Conservation (phyloP, 805 yeast species). For the Saccharomycopsis javanensis region DNA sequence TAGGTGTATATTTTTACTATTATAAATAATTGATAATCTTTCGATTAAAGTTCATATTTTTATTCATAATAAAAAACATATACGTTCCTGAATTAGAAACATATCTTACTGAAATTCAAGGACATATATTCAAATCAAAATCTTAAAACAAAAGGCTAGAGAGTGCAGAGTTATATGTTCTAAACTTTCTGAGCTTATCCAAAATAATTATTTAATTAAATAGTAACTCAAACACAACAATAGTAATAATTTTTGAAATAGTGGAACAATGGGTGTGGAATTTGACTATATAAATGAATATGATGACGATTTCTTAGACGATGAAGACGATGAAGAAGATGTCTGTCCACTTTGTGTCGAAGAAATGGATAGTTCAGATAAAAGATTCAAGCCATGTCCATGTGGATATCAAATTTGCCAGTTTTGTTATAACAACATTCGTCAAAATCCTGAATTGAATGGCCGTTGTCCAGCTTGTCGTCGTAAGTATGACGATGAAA, state of each 20-base stretch:
- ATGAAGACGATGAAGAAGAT: conserved; percentile 23
- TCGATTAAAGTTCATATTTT: too few species aligned
- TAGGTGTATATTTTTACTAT: background rate
- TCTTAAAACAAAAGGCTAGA: too few species aligned
- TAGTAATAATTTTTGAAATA: background rate
- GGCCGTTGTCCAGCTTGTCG: conserved; percentile 98
- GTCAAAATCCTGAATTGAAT: conserved; percentile 89
- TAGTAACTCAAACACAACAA: background rate
- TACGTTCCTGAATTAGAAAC: too few species aligned
- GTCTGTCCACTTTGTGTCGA: conserved; percentile 89
- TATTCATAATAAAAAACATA: too few species aligned
- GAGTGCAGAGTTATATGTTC: too few species aligned
- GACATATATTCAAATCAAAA: too few species aligned
- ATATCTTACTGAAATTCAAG: too few species aligned
- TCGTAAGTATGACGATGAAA: conserved; percentile 84
- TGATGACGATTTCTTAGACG: conserved; percentile 4
- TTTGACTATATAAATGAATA: background rate
- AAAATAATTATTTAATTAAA: background rate
- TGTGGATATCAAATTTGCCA: conserved; percentile 98
- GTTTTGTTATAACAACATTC: conserved; percentile 93
- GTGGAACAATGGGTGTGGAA: background rate
- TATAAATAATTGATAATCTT: too few species aligned
- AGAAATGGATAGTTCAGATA: conserved; percentile 94
- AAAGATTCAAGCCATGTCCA: conserved; percentile 97
- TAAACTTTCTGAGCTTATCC: background rate